Evolutionary conservation across 163 green algal genomes (phyloP), one percentile per base, ranked within the genome.

Genomic region (Chlamydomonas reinhardtii): DNA sequence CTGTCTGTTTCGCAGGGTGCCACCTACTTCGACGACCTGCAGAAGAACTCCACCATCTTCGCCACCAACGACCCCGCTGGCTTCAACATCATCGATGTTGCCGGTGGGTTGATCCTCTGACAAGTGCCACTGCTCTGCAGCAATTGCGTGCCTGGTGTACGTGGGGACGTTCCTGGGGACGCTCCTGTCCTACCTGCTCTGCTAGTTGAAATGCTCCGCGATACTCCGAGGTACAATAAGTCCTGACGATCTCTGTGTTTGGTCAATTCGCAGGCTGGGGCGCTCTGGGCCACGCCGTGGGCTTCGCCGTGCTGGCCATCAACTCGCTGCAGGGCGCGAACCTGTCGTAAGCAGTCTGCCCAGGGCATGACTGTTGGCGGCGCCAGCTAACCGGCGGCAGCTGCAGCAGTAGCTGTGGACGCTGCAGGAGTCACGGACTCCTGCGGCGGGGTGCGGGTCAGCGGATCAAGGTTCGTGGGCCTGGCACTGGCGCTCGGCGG

Each of bases 261-360:
- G 11, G 5, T 1, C 48, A 2, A 17, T 22, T 19, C 9, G 68
- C 94, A 15, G 93, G 88, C 34, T 96, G 93, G 93, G 93, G 93
- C 37, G 91, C 93, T n/a, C 93, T 96, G 56, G 93, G 93, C 87
- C 93, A 96, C 84, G 93, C 85, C 4, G 73, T 95, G 25, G 93
- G 81, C 83, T 96, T 91, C 88, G 85, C 85, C 71, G 32, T 92
- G 52, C 88, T 96, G 76, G 93, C 90, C 71, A 59, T 84, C 62
- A 85, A 70, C 83, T 88, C 73, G 48, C 90, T 93, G 83, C 68
- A 88, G 25, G 73, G 73, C 31, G 31, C 48, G 14, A 74, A 52
- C 68, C 68, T 73, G 69, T 74, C 76, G 61, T 83, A 83, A 74
- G 37, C 74, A 29, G 61, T 31, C 48, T 56, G 48, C 48, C 48